Conservation (phyloP, 2,329 filamentous ascomycete species). For the Didymella pomorum region DNA sequence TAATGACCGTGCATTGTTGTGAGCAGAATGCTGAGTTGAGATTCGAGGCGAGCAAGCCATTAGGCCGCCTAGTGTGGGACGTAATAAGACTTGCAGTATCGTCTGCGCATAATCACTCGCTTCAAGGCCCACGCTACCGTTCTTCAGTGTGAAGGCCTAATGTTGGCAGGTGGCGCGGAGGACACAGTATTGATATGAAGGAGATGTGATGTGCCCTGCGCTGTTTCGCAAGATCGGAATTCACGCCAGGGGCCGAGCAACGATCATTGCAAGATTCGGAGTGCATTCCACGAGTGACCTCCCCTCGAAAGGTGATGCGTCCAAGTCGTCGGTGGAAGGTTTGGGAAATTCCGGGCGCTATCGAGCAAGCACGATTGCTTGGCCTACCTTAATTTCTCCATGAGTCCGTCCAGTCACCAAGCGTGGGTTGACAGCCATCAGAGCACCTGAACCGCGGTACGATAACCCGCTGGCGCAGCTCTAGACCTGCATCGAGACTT, state of each 20-base stretch:
- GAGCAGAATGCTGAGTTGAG: neutral
- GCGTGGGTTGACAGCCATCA: constrained; percentile 6
- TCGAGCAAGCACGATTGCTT: constrained; percentile 40
- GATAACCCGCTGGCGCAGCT: constrained; percentile 28
- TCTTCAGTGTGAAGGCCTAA: neutral
- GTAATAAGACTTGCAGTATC: neutral
- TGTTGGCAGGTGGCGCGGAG: constrained; percentile 1
- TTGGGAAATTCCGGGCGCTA: constrained; percentile 32
- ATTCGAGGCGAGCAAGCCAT: constrained; percentile 1
- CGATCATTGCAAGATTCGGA: neutral
- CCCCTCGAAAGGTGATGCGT: neutral
- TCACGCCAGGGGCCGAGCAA: neutral
- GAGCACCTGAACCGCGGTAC: constrained; percentile 20
- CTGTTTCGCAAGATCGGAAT: neutral
- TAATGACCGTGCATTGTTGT: neutral
- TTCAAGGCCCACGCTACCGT: neutral
- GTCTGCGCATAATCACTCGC: neutral
- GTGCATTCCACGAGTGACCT: neutral
- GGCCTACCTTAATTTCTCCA: constrained; percentile 44
- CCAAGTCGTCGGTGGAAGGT: constrained; percentile 23
- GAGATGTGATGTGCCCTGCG: neutral
- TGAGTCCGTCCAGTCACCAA: constrained; percentile 19
- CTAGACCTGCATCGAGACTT: constrained; percentile 12
- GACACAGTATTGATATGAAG: neutral
- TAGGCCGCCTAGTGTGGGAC: neutral